These are phyloP conservation scores for Xylaria sp. DNA, from an alignment of 2,329 filamentous ascomycete genomes.

Conservation along the genomic window DNA sequence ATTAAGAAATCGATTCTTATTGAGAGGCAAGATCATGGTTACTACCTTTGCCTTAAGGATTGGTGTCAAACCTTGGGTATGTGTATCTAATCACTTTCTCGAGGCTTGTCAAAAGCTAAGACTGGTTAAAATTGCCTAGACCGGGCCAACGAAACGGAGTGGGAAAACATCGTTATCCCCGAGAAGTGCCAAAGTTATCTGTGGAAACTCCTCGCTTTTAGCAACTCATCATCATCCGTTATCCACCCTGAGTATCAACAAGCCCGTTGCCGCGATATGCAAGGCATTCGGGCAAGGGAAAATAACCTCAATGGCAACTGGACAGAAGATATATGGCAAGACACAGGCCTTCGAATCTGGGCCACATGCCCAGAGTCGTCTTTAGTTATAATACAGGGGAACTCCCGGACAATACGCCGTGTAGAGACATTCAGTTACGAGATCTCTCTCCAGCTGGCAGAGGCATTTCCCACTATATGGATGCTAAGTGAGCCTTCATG, in stretches of 20 bases:
- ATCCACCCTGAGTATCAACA: conserved; percentile 1
- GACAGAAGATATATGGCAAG: conserved; percentile 9
- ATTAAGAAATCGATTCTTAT: background rate
- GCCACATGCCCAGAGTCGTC: background rate
- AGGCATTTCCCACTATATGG: conserved; percentile 9
- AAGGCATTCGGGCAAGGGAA: background rate
- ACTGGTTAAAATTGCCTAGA: background rate
- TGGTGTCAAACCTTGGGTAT: background rate
- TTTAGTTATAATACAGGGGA: conserved; percentile 1
- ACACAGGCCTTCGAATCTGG: background rate
- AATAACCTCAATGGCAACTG: background rate
- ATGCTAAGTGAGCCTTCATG: conserved; percentile 13
- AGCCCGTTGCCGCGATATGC: background rate
- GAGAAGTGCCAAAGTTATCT: background rate
- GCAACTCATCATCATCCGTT: conserved; percentile 2
- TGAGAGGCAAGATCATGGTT: background rate
- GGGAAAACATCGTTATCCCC: conserved; percentile 1
- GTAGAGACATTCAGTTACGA: conserved; percentile 6
- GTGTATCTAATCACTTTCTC: background rate
- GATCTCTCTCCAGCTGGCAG: background rate
- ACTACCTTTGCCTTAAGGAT: background rate
- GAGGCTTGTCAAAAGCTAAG: background rate
- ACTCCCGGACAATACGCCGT: conserved; percentile 2
- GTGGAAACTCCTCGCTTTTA: conserved; percentile 9
- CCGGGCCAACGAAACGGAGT: background rate